Evolutionary conservation across 345 rosid genomes (phyloP), one percentile per base, ranked within the genome.

Genomic region (Balakata baccata): DNA sequence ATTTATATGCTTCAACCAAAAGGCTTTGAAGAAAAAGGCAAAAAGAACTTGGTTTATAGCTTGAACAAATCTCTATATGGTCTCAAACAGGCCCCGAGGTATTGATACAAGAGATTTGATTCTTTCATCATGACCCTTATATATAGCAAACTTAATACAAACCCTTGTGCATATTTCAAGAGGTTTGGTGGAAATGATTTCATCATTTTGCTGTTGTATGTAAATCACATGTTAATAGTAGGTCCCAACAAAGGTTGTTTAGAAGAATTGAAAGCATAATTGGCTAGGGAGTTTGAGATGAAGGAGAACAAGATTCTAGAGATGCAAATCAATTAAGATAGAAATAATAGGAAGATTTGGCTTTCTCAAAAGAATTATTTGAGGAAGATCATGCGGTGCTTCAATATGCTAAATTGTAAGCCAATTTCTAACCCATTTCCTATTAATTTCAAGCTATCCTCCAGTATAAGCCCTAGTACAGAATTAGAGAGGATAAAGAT

Each of bases 381-480:
- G 2, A 39, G 4, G 29, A 64, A 64, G 6, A 43, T 64, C 29
- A 41, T 64, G 17, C 1, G 13, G 16, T 3, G 6, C 0, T 43
- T 64, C 29, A 64, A n/a, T 10, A 64, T 64, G 34, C 51, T 41
- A 43, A 29, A 64, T 20, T 64, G 51, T 41, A 39, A 64, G 68
- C 51, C 68, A 64, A 64, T 64, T 64, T 64, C 25, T 10, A 64
- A 25, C 67, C 25, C 29, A n/a, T 8, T 64, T 64, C 8, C 3
- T 64, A 3, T 41, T 41, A 64, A 64, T 43, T 57, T 22, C 37
- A 57, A 57, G 62, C 22, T 57, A 57, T 7, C 37, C 4, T 11
- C 37, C 37, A 22, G 7, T 6, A 50, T 29, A 17, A 6, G 25
- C 17, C 61, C 47, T 50, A 50, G 17, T 3, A 50, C 6, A 14